Base-by-base conservation (phyloP, 164 flowering plant species). In the Magnolia kwangsiensis region DNA sequence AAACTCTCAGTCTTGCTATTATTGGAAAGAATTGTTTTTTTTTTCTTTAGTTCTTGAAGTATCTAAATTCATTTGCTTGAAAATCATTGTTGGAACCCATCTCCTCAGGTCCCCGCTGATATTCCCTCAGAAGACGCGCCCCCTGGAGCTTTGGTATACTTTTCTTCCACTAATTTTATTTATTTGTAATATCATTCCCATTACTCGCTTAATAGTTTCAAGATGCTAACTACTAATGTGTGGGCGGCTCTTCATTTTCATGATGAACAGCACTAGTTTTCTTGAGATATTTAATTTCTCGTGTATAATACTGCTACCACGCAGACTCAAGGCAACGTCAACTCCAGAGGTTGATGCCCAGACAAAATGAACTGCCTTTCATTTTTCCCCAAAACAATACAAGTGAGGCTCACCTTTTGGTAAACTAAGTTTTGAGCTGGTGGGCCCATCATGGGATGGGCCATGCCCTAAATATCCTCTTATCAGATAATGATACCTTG, bases 101-200 rank as follows among this genome's bases (percentile, higher is more conserved):
- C n/a, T 73, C 51, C 37, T 50, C 88, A 93, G 98, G 95, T 91
- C 63, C 98, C 96, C 67, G 75, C 88, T 71, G 91, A 85, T 77
- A 73, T 82, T 27, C 74, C 90, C 58, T 74, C 81, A 6, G 78
- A 83, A 78, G 92, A 87, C 23, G 70, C 79, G 58, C 83, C 81
- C 21, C 76, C 84, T n/a, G 83, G 74, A 67, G 71, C 69, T 19
- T 73, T 86, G 93, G 93, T 91, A 87, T 68, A 4, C n/a, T 68
- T 31, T 29, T 31, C 16, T 66, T 66, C 14, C 37, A 66, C 9
- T 24, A 21, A 21, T 21, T 66, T 66, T 2, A 21, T 10, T 65
- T 9, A 11, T 66, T 66, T 65, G 24, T 11, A 5, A 66, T 24
- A 66, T 23, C 31, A 7, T 66, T 66, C 31, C 24, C 4, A 4